Base-by-base conservation (phyloP, 2,329 filamentous ascomycete genomes). In the Didymella segeticola region DNA sequence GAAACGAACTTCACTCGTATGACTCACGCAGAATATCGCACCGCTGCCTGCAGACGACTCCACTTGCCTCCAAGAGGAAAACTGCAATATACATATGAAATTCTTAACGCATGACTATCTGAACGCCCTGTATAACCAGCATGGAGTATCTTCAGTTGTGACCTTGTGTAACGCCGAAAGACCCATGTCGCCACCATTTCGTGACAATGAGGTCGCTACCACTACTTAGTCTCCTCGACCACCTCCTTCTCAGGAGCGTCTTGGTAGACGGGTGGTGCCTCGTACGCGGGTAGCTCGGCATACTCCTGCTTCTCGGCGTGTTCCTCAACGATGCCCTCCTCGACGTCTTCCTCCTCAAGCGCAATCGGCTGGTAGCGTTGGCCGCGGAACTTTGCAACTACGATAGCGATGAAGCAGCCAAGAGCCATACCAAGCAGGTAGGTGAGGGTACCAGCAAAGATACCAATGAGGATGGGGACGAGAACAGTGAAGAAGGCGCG, bases 371-470 rank as follows among this genome's bases (percentile, higher is more conserved):
- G 65, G 56, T 75, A 75, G 30, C 57, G 47, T 38, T 75, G 74
- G 42, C 80, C 78, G 46, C 83, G 82, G 56, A 87, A 69, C 56
- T 80, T 74, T 58, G 83, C 82, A 78, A 84, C 84, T 22, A 87
- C 43, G 53, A 83, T 84, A 45, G 87, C 81, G 47, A 86, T 78
- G 47, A 88, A 63, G 43, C 83, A 86, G 57, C 87, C 87, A 33
- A 88, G 72, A 52, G 86, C 75, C 82, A 91, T 88, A 48, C 86
- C 87, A 39, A 90, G 69, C 33, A 89, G 71, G 73, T 87, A 88
- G 58, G 88, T 85, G 25, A 81, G 80, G 48, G 90, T 82, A 67
- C 89, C 89, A 37, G 87, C 86, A 20, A 85, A 80, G 59, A 91
- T 81, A 53, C 89, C 89, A 59, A 90, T 81, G 46, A 89, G 75